phyloP scores from a whole-genome alignment of 305 asterid species.

The Fraxinus velutina region DNA sequence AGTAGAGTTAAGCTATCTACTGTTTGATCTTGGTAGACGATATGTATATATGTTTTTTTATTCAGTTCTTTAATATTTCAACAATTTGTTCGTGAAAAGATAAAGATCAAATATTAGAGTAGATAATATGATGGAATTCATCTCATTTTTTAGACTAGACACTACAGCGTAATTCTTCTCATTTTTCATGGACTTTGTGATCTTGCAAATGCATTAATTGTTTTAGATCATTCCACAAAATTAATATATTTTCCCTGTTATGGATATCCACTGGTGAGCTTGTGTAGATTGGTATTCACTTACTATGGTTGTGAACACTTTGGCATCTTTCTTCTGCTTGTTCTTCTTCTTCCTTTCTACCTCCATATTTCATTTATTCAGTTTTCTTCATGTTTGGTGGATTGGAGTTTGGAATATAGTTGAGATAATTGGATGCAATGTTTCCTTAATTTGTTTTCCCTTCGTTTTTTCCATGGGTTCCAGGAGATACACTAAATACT shows the following conservation, averaged over 20 bases:
- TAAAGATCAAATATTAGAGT: background rate
- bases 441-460: constrained; percentile 18
- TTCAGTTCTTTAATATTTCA: background rate
- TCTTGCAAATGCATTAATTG: background rate
- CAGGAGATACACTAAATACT: constrained; percentile 98
- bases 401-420: background rate
- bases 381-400: background rate
- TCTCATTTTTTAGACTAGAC: background rate
- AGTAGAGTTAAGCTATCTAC: background rate
- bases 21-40: background rate
- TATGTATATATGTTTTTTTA: background rate
- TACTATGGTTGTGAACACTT: background rate
- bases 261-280: background rate
- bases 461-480: constrained; percentile 19
- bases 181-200: background rate
- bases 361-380: constrained; percentile 2
- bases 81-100: background rate
- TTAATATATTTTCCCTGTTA: background rate
- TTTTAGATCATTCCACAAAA: background rate
- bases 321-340: background rate
- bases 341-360: background rate
- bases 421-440: background rate
- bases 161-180: background rate
- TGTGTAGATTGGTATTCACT: background rate
- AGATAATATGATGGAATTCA: background rate